Evolutionary conservation across 768 basidiomycete genomes (phyloP), one percentile per base, ranked within the genome.

Genomic region (Suillus luteus): DNA sequence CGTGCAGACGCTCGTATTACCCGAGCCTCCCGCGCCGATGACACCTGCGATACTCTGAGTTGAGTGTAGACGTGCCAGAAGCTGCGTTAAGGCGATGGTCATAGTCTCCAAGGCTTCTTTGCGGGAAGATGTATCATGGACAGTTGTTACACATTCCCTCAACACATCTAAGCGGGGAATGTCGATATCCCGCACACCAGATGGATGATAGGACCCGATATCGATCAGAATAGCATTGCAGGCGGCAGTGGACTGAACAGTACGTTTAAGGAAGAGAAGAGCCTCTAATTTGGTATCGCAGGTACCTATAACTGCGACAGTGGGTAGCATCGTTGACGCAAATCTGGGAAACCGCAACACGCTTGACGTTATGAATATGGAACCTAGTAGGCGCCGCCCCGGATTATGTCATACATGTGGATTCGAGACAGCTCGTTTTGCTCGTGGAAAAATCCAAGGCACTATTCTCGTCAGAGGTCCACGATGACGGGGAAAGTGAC

Each of bases 211-310:
- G 12, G 55, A 62, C 27, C 73, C 69, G 12, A 71, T 64, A 40
- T 72, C 75, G 3, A 73, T 64, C 48, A 76, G 65, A 46, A 76
- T 68, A 68, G 75, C 73, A 43, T 61, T 60, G 61, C 73, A 72
- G 1, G 37, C 57, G n/a, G 64, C 48, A n/a, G 27, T 49, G 2
- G 65, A 19, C 38, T 61, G 40, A 49, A 74, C 64, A 2, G 62
- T 49, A 22, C 62, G 61, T 24, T 73, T 72, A 38, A 72, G 38
- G 62, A 65, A 74, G 43, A 58, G 57, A 8, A 75, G 68, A 5
- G 67, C 67, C 37, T 70, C 66, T 27, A 67, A 66, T 41, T 75
- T 72, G 51, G 67, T 75, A 22, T 74, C 73, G 37, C 74, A 72
- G 22, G 71, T 76, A 19, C 73, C 72, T 15, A 74, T 63, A 14